Conservation (phyloP, 495 filamentous ascomycete species). For the Cercophora newfieldiana region DNA sequence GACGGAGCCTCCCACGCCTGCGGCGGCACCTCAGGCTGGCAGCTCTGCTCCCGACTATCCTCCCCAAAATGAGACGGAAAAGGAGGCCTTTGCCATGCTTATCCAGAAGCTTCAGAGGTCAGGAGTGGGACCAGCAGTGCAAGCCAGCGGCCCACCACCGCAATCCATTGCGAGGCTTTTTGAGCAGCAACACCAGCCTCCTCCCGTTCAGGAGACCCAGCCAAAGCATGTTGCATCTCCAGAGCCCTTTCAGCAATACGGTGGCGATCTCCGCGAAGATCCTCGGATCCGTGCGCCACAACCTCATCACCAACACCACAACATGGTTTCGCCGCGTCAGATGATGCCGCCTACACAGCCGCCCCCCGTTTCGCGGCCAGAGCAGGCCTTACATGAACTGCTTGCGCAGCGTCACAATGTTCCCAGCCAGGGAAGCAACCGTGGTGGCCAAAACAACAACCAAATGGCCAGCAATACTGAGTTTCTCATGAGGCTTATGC, state of each 20-base stretch:
- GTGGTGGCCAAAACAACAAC: slow-evolving; percentile 37
- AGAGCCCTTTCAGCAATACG: slow-evolving; percentile 45
- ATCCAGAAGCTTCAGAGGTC: slow-evolving; percentile 71
- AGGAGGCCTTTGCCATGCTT: slow-evolving; percentile 85
- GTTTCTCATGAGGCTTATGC: slow-evolving; percentile 59
- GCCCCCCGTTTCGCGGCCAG: slow-evolving; percentile 41
- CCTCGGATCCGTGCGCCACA: slow-evolving; percentile 28
- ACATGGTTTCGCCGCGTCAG: slow-evolving; percentile 46
- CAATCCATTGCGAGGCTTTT: slow-evolving; percentile 27
- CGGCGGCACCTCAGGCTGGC: slow-evolving; percentile 23
- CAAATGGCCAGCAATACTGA: slow-evolving; percentile 52
- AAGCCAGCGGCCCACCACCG: slow-evolving; percentile 25
- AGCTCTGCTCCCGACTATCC: slow-evolving; percentile 16
- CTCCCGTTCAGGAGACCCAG: slow-evolving; percentile 21
- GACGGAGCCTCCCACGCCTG: slow-evolving; percentile 51
- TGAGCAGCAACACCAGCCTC: slow-evolving; percentile 37
- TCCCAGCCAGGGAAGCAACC: slow-evolving; percentile 39
- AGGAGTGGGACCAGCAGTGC: slow-evolving; percentile 22
- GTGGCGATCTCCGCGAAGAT: slow-evolving; percentile 44
- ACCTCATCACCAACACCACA: slow-evolving; percentile 35
- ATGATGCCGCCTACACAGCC: slow-evolving; percentile 39
- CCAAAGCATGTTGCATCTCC: slow-evolving; percentile 42
- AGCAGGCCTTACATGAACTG: slow-evolving; percentile 56
- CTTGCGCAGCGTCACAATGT: slow-evolving; percentile 51
- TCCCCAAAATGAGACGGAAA: slow-evolving; percentile 67